These are phyloP conservation scores for Trichosporon faecale DNA, from an alignment of 1,284 basidiomycete genomes.

Conservation along the genomic window DNA sequence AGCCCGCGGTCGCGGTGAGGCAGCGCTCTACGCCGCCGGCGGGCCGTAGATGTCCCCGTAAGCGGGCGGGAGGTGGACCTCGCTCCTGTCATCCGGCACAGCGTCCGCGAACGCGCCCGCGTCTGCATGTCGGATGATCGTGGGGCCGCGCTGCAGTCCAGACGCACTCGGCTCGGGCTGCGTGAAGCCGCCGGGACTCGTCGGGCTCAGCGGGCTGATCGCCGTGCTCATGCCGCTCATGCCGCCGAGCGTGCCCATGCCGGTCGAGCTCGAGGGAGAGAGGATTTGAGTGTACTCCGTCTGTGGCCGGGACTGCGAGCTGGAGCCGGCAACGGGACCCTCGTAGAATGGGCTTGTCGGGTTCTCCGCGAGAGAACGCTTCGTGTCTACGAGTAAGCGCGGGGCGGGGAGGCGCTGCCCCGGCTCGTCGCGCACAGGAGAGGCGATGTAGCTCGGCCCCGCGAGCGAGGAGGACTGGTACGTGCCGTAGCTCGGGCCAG, in stretches of 20 bases:
- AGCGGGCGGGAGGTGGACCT: constrained; percentile 25
- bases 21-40: constrained; percentile 10
- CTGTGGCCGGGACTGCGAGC: neutral
- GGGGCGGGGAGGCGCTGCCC: constrained; percentile 18
- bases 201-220: neutral
- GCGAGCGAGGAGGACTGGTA: constrained; percentile 1
- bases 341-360: neutral
- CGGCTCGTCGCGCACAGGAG: neutral
- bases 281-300: neutral
- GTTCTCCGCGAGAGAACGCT: constrained; percentile 7
- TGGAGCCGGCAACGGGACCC: neutral
- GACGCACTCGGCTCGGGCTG: neutral
- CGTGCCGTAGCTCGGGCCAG: neutral
- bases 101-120: constrained; percentile 22
- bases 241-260: neutral
- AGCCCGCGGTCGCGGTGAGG: neutral
- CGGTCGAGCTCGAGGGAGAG: neutral
- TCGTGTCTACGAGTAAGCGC: constrained; percentile 24
- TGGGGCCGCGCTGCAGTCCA: constrained; percentile 17
- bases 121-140: constrained; percentile 27
- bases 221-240: neutral
- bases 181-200: neutral
- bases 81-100: constrained; percentile 13
- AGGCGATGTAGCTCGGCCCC: neutral
- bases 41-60: constrained; percentile 28